phyloP scores from a whole-genome alignment of 345 rosid genomes.

The Salix dunnii region DNA sequence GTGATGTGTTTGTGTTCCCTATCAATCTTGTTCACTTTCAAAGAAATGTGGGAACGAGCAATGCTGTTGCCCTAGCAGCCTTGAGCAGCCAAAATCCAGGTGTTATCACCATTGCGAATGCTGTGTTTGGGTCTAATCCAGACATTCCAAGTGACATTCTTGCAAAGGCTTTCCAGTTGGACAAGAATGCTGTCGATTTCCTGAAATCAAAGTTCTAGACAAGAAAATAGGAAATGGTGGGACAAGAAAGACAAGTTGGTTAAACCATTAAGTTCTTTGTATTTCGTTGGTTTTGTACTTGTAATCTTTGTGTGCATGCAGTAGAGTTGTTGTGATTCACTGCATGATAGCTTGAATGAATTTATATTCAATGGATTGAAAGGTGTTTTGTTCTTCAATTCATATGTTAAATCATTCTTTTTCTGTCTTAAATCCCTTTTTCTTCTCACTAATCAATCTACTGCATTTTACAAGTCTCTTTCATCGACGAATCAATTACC shows the following conservation, averaged over 20 bases:
- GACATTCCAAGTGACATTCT: background rate
- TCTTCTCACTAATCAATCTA: no score
- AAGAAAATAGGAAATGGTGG: background rate
- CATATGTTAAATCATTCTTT: no score
- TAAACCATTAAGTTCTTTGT: background rate
- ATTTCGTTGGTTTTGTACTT: background rate
- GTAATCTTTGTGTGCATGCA: background rate
- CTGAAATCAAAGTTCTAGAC: conserved; percentile 7
- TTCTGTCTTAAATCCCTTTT: no score
- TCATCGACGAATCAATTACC: no score
- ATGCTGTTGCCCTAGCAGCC: conserved; percentile 10
- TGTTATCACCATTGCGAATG: conserved; percentile 15
- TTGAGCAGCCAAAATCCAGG: conserved; percentile 19
- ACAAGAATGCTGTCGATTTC: background rate
- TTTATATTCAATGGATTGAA: no score
- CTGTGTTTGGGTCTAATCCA: conserved; percentile 7
- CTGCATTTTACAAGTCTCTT: no score
- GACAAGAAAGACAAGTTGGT: background rate
- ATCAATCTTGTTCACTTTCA: conserved; percentile 13
- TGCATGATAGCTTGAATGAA: no score
- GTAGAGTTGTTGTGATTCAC: no score
- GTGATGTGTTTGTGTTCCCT: conserved; percentile 15
- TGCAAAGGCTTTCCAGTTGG: conserved; percentile 13
- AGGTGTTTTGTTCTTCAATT: background rate
- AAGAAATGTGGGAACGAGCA: conserved; percentile 5